A percentile compares a stretch with the other conserved stretches of the same genome.
Evolutionary conservation across 352 stramenopile genomes (phyloP).

Genomic region (Chrysophaeum taylorii): DNA sequence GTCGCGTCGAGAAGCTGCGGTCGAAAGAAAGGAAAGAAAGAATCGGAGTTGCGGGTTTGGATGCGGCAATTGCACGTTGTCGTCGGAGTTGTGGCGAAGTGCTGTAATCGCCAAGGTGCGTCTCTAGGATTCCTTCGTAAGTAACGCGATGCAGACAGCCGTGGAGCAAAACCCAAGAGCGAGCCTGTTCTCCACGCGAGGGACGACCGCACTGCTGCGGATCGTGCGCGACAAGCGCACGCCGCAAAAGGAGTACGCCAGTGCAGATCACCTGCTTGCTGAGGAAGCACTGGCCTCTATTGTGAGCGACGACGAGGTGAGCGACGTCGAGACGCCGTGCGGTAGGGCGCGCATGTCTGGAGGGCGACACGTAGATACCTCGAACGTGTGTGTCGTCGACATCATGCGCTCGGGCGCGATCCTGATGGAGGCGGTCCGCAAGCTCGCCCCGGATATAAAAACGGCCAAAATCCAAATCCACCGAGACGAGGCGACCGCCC

Average conservation of each 20-base stretch:
- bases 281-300: conserved; percentile 49
- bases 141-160: too few relatives aligned
- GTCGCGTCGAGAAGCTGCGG: too few relatives aligned
- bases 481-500: conserved; percentile 71
- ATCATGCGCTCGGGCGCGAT: conserved; percentile 79
- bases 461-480: conserved; percentile 96
- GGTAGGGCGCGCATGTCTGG: conserved; percentile 19
- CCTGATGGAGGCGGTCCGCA: conserved; percentile 73
- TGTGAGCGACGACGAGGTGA: conserved; percentile 18
- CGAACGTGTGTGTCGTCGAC: conserved; percentile 73
- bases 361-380: conserved; percentile 43
- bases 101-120: too few relatives aligned
- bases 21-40: too few relatives aligned
- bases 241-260: conserved; percentile 36
- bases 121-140: too few relatives aligned
- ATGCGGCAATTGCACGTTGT: too few relatives aligned
- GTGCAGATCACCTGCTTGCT: conserved; percentile 43
- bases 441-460: conserved; percentile 61
- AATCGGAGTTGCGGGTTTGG: too few relatives aligned
- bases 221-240: conserved; percentile 20
- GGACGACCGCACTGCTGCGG: background rate
- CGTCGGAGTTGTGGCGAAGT: too few relatives aligned
- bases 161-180: too few relatives aligned
- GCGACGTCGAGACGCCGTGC: conserved; percentile 41
- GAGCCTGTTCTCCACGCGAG: too few relatives aligned